These are phyloP conservation scores for Olyra latifolia DNA, from an alignment of 176 grass and related monocot genomes.

Conservation along the genomic window DNA sequence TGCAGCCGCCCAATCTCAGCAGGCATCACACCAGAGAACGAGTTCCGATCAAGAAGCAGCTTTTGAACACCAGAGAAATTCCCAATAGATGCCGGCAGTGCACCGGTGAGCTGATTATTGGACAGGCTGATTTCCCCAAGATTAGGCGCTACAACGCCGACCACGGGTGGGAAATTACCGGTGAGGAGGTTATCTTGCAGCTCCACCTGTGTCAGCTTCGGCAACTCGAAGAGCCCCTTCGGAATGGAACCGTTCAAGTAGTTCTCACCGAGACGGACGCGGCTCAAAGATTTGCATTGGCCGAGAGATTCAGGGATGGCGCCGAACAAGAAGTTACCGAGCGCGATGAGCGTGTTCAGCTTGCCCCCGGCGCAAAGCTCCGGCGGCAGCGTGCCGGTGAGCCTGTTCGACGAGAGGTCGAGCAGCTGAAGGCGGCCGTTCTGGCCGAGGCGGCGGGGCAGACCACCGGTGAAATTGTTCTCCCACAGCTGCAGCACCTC, in stretches of 20 bases:
- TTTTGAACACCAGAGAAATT: slow-evolving; percentile 90
- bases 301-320: slow-evolving; percentile 66
- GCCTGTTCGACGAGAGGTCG: slow-evolving; percentile 66
- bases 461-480: slow-evolving; percentile 93
- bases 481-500: slow-evolving; percentile 99
- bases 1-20: slow-evolving; percentile 79
- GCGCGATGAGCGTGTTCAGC: slow-evolving; percentile 65
- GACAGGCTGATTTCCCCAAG: slow-evolving; percentile 88
- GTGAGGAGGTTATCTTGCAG: slow-evolving; percentile 91
- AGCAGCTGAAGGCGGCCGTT: slow-evolving; percentile 62
- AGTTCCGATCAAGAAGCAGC: slow-evolving; percentile 85
- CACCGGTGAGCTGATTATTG: slow-evolving; percentile 73
- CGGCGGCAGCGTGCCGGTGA: slow-evolving; percentile 71
- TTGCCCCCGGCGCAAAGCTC: slow-evolving; percentile 58
- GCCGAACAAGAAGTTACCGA: slow-evolving; percentile 69
- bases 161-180: slow-evolving; percentile 61
- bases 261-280: slow-evolving; percentile 66
- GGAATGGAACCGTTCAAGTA: slow-evolving; percentile 78
- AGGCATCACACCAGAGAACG: slow-evolving; percentile 60
- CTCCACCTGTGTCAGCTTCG: slow-evolving; percentile 83
- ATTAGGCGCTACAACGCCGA: slow-evolving; percentile 39
- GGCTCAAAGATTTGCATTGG: slow-evolving; percentile 59
- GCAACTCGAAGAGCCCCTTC: slow-evolving; percentile 44
- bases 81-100: slow-evolving; percentile 71
- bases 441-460: slow-evolving; percentile 66